Evolutionary conservation across 768 basidiomycete species (phyloP), one percentile per base, ranked within the genome.

Genomic region (Russula dissimulans): DNA sequence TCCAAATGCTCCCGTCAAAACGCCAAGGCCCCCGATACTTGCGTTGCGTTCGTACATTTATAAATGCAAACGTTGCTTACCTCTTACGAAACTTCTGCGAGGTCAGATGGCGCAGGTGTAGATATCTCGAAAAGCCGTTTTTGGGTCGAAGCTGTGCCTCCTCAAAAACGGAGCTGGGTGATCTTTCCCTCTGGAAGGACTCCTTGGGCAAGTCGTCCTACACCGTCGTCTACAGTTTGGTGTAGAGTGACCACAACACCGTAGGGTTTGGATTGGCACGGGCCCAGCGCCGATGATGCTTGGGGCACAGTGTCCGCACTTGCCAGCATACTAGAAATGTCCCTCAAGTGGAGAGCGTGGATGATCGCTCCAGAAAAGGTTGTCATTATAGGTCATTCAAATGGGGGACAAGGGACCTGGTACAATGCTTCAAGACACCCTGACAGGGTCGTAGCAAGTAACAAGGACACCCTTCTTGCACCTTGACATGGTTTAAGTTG

Each of bases 191-290:
- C 83, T n/a, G 93, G 94, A 0, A 76, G 85, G 54, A 93, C 88
- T 2, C 80, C 86, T 31, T 95, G 93, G 93, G 89, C 86, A 69
- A 50, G 72, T 60, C 15, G 26, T 56, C 38, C n/a, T 22, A 31
- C n/a, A 3, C 45, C 38, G 6, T n/a, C 31, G 7, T 41, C 22
- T 11, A 26, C 22, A 51, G 12, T 15, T 38, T 29, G 8, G 18
- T 11, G 18, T n/a, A 22, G 18, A 17, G 8, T 57, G 38, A 59
- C 32, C 15, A 18, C 11, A 36, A 53, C 42, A 8, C 7, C 43
- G 39, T 44, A 91, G 89, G 93, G 93, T 1, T 77, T 94, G 46
- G 94, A 97, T 70, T 95, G 93, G 93, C 94, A 91, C 67, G 94
- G 92, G 0, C 84, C 85, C 4, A 91, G 89, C 67, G 76, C 85